Evolutionary conservation across 208 protist genomes (phyloP), one percentile per base, ranked within the genome.

Genomic region (Acanthamoeba triangularis): DNA sequence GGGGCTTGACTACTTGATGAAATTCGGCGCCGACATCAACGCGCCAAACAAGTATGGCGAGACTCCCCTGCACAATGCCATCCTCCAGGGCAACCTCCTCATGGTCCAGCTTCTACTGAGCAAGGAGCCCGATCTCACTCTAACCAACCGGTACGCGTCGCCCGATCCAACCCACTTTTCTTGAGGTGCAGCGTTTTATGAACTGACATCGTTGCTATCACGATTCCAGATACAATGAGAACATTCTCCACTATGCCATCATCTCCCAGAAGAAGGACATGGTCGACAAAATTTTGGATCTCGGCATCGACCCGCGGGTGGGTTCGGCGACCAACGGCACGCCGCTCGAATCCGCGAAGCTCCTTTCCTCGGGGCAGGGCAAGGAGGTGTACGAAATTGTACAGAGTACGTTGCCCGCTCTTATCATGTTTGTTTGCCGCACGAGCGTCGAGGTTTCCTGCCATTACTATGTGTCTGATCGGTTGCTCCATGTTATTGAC

Each of bases 21-120:
- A 33, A 10, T 69, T 49, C 35, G 82, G 82, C 18, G 82, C 82
- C 30, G 88, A 93, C 37, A 78, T 93, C 56, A 93, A 93, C 41
- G 56, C 25, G n/a, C 33, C 28, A 8, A 93, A 93, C 88, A 94
- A 56, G n/a, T 80, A 72, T 30, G 90, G 90, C 11, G 90, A 94
- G 44, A 94, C 37, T 56, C 41, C 90, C 6, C 44, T 94, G 14
- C 90, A 94, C 5, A 59, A 59, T 16, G 90, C 90, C 35, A 61
- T 78, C 37, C 7, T 78, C 41, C 33, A 93, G 16, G 90, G 63
- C 28, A 59, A 76, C 33, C 10, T 41, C 18, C 4, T 44, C 63
- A 52, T 94, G 65, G 7, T 80, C 3, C 44, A 82, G 37, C 54
- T 94, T 25, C 41, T 94, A 18, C 47, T 94, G 23, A 16, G 10